phyloP scores from a whole-genome alignment of 352 stramenopile genomes.

The Phytopythium vexans region DNA sequence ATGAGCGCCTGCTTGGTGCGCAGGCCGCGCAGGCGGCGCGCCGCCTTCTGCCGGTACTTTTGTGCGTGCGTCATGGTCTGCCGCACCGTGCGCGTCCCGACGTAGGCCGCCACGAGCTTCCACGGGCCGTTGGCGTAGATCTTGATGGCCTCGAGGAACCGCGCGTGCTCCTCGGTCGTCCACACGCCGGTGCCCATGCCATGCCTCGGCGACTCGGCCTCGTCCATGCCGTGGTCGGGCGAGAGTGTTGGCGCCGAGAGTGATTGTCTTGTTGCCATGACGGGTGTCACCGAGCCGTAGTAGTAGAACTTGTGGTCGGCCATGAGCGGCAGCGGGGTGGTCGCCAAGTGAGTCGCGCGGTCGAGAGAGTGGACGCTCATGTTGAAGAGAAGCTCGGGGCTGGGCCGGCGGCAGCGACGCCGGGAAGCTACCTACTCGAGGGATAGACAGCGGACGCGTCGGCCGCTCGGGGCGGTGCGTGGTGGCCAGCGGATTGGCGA shows the following conservation, averaged over 20 bases:
- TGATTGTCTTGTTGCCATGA: neutral
- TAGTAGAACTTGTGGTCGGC: too few species aligned
- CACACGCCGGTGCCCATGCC: slow-evolving; percentile 43
- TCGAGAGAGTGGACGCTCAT: too few species aligned
- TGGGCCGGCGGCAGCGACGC: too few species aligned
- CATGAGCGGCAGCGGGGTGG: too few species aligned
- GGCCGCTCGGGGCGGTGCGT: too few species aligned
- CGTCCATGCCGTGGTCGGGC: neutral
- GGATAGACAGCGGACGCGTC: too few species aligned
- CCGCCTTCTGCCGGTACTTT: slow-evolving; percentile 69
- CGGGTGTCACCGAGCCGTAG: too few species aligned
- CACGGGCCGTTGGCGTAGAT: slow-evolving; percentile 68
- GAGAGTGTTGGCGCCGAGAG: neutral
- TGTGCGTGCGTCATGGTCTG: slow-evolving; percentile 79
- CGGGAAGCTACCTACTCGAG: too few species aligned
- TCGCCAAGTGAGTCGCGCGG: too few species aligned
- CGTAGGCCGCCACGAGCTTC: slow-evolving; percentile 60
- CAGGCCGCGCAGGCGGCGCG: slow-evolving; percentile 49
- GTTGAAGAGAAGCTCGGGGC: too few species aligned
- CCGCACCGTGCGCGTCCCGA: slow-evolving; percentile 64
- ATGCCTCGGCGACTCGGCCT: neutral
- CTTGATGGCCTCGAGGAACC: slow-evolving; percentile 74
- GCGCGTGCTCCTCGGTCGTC: slow-evolving; percentile 59
- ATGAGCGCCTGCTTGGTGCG: slow-evolving; percentile 72
- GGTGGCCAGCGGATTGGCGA: too few species aligned